Evolutionary conservation across 495 filamentous ascomycete species (phyloP).

Genomic region (Polyplosphaeria fusca): DNA sequence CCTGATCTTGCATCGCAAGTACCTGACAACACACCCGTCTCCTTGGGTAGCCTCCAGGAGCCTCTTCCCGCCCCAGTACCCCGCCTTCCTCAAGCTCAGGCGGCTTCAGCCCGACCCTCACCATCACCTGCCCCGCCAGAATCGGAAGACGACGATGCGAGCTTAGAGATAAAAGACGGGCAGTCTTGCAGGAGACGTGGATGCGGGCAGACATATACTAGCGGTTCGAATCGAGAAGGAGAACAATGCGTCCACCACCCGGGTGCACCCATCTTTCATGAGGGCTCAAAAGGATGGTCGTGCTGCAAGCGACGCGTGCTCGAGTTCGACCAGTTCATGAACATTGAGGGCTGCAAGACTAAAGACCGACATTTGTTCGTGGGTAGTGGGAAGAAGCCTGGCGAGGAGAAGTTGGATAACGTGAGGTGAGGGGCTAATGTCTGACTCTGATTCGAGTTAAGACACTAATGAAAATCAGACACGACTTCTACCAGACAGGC

Average conservation of each 20-base stretch:
- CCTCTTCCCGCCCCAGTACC: conserved; percentile 19
- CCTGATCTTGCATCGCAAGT: too few relatives aligned
- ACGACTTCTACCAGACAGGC: conserved; percentile 94
- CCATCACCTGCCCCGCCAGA: conserved; percentile 67
- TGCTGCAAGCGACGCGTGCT: conserved; percentile 95
- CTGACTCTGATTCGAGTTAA: background rate
- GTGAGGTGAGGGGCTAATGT: conserved; percentile 69
- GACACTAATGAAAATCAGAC: conserved; percentile 47
- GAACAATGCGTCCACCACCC: conserved; percentile 85
- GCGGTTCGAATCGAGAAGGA: conserved; percentile 57
- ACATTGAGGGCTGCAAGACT: conserved; percentile 82
- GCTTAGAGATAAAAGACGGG: conserved; percentile 64
- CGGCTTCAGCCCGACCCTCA: conserved; percentile 41
- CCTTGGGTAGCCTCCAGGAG: conserved; percentile 12
- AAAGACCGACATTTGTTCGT: conserved; percentile 82
- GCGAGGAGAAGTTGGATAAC: conserved; percentile 60
- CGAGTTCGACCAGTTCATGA: conserved; percentile 98
- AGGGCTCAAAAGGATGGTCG: conserved; percentile 94
- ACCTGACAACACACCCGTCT: conserved; percentile 12
- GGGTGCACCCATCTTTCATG: conserved; percentile 86
- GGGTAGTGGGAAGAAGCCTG: conserved; percentile 67
- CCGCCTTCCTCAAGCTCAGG: conserved; percentile 17
- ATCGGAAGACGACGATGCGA: conserved; percentile 82
- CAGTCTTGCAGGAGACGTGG: conserved; percentile 72
- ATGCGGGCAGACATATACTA: conserved; percentile 64